Evolutionary conservation across 2,329 filamentous ascomycete species (phyloP).

Genomic region (Didymellaceae sp.): DNA sequence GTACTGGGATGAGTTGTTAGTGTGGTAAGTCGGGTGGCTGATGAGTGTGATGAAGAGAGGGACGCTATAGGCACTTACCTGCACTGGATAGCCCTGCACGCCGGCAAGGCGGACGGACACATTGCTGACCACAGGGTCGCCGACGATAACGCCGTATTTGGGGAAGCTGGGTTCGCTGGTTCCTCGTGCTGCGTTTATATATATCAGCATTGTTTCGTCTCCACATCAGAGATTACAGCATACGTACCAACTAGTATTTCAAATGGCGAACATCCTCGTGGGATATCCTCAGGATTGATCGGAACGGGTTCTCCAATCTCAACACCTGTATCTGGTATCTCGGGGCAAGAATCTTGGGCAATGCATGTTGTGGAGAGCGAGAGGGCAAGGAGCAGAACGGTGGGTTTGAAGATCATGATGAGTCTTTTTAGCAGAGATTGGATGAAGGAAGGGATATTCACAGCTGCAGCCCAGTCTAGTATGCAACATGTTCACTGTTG

Average conservation of each 20-base stretch:
- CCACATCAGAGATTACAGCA: not conserved
- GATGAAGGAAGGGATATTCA: no score
- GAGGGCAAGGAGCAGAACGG: not conserved
- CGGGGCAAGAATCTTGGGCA: not conserved
- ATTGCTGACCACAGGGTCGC: not conserved
- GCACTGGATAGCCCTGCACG: not conserved
- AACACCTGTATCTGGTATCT: not conserved
- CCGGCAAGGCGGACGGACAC: not conserved
- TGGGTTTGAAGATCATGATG: not conserved
- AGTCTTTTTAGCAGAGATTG: no score
- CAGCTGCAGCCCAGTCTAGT: no score
- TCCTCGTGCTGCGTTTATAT: not conserved
- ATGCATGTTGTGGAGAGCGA: not conserved
- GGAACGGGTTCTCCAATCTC: not conserved
- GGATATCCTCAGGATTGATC: not conserved
- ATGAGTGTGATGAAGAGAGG: not conserved
- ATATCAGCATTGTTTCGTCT: not conserved
- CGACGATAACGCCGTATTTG: not conserved
- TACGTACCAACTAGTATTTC: not conserved
- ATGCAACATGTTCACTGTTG: no score
- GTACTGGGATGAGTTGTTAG: not conserved
- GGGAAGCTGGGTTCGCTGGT: not conserved
- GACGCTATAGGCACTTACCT: no score
- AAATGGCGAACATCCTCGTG: not conserved
- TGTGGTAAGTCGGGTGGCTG: not conserved